Evolutionary conservation across 306 rosid genomes (phyloP).

Genomic region (Corylus heterophylla): DNA sequence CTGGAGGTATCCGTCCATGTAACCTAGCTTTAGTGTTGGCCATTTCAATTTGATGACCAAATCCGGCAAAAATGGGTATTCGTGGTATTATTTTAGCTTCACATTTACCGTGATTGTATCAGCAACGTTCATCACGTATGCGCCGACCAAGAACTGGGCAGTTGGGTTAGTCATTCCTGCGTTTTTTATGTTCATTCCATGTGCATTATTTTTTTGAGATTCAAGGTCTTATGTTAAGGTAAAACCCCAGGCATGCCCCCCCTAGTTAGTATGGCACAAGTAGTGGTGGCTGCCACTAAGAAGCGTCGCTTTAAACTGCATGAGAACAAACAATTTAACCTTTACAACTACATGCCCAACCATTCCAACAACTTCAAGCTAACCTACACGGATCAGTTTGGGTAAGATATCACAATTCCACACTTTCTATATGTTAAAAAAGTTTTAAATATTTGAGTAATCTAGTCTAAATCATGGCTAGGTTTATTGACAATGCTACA

Average conservation of each 20-base stretch:
- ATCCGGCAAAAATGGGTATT: neutral
- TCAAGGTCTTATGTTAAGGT: neutral
- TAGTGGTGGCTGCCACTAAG: neutral
- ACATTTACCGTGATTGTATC: neutral
- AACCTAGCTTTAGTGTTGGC: neutral
- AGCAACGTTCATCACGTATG: neutral
- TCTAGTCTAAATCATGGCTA: neutral
- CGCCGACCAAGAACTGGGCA: neutral
- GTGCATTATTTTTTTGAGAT: neutral
- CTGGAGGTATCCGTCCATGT: neutral
- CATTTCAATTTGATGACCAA: neutral
- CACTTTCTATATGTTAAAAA: no score
- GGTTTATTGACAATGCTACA: slow-evolving; percentile 47
- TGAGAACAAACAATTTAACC: neutral
- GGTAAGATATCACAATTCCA: neutral
- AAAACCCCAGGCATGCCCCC: slow-evolving; percentile 1
- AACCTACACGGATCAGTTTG: neutral
- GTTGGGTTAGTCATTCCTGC: neutral
- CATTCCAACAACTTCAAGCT: neutral
- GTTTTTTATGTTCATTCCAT: neutral
- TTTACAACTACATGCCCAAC: neutral
- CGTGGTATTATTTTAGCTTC: neutral
- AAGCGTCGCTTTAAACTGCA: neutral
- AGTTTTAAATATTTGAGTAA: no score
- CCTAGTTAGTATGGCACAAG: neutral